Evolutionary conservation across 83 land plant species (phyloP).

Genomic region (Thuja plicata): DNA sequence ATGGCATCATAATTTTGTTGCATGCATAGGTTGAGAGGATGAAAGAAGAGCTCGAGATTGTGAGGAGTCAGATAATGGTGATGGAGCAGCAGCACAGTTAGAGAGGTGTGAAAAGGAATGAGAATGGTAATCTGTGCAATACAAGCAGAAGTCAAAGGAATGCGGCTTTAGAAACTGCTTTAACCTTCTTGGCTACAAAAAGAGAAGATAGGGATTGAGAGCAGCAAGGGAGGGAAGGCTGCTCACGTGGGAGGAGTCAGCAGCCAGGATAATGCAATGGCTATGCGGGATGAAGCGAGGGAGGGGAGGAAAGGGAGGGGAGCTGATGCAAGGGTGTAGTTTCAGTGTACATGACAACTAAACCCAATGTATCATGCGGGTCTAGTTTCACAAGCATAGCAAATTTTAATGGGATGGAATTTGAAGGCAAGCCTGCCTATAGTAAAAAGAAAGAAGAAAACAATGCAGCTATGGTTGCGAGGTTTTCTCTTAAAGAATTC

Average conservation of each 20-base stretch:
- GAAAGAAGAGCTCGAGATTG: constrained; percentile 47
- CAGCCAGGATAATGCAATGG: too few species aligned
- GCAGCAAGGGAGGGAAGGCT: too few species aligned
- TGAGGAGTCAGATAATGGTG: constrained; percentile 30
- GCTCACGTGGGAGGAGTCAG: too few species aligned
- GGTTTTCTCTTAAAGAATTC: constrained; percentile 19
- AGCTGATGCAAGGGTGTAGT: too few species aligned
- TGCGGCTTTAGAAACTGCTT: too few species aligned
- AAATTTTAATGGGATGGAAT: constrained; percentile 30
- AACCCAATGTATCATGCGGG: constrained; percentile 19
- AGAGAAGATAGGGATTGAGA: too few species aligned
- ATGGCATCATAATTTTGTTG: constrained; percentile 44
- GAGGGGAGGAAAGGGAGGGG: too few species aligned
- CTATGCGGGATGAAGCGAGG: too few species aligned
- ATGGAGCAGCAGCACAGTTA: not conserved
- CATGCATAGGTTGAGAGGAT: constrained; percentile 33
- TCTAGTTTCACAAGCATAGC: constrained; percentile 40
- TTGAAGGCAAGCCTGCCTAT: constrained; percentile 38
- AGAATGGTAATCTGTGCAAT: too few species aligned
- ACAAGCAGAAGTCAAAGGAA: too few species aligned
- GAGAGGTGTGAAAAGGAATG: not conserved
- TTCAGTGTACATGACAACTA: constrained; percentile 33
- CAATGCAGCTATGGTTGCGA: constrained; percentile 61
- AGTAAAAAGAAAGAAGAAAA: constrained; percentile 58
- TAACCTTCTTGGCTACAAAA: too few species aligned